These are phyloP conservation scores for Sistotremastrum suecicum DNA, from an alignment of 768 basidiomycete species.

Conservation along the genomic window DNA sequence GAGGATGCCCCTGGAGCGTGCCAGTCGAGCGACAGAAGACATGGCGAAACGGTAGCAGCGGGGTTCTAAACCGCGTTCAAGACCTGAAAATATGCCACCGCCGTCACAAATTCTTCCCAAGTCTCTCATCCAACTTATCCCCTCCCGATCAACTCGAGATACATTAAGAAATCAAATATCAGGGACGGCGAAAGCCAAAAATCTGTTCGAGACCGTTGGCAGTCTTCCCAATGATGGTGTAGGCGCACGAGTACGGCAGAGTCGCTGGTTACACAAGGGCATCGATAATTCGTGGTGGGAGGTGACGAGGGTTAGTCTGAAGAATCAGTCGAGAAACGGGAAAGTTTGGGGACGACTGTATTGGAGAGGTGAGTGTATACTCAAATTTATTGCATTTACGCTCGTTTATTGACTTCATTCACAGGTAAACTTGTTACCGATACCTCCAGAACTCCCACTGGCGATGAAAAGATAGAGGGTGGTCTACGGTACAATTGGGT, in stretches of 20 bases:
- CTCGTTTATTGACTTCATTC: too few species aligned
- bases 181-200: constrained; percentile 41
- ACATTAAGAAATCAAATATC: constrained; percentile 11
- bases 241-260: constrained; percentile 56
- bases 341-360: constrained; percentile 72
- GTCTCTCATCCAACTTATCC: constrained; percentile 40
- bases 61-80: constrained; percentile 10
- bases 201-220: constrained; percentile 60
- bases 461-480: too few species aligned
- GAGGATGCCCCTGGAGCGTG: constrained; percentile 2
- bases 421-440: too few species aligned
- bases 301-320: constrained; percentile 57
- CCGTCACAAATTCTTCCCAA: constrained; percentile 26
- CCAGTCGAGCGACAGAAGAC: not conserved
- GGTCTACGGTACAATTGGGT: too few species aligned
- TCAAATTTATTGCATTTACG: not conserved
- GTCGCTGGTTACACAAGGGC: constrained; percentile 56
- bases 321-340: constrained; percentile 59
- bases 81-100: constrained; percentile 7
- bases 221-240: constrained; percentile 52
- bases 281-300: constrained; percentile 61
- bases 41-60: constrained; percentile 6
- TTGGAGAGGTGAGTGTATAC: constrained; percentile 52
- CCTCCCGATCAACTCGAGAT: constrained; percentile 24
- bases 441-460: too few species aligned